Conservation (phyloP, 2,329 filamentous ascomycete genomes). For the Ilyonectria destructans region DNA sequence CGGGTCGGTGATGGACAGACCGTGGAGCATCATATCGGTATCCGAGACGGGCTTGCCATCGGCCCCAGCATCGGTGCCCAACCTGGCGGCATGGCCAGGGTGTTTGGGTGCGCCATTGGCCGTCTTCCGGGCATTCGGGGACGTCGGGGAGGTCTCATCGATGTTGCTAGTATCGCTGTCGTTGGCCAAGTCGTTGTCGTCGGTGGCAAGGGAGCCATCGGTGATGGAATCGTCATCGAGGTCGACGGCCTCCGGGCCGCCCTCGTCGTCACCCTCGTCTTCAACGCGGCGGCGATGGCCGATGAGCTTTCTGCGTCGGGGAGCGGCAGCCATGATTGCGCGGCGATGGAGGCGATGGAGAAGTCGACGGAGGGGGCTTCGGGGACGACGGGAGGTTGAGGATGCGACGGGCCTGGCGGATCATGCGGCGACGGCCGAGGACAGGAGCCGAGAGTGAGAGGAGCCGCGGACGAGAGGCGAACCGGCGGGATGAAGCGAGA, state of each 20-base stretch:
- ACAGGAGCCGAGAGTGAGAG: conserved; percentile 37
- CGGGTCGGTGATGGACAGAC: conserved; percentile 63
- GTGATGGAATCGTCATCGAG: conserved; percentile 78
- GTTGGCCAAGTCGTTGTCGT: conserved; percentile 73
- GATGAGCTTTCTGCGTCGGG: conserved; percentile 77
- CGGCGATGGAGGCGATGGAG: conserved; percentile 48
- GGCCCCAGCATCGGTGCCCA: conserved; percentile 55
- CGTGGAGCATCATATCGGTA: conserved; percentile 73
- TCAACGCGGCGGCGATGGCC: conserved; percentile 79
- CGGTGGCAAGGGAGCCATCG: conserved; percentile 75
- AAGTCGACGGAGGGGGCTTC: conserved; percentile 51
- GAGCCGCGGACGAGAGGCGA: conserved; percentile 30
- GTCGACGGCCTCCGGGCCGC: conserved; percentile 69
- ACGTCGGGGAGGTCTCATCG: conserved; percentile 70
- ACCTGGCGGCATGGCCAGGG: conserved; percentile 52
- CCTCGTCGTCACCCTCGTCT: conserved; percentile 81
- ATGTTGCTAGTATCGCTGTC: conserved; percentile 78
- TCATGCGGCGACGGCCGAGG: conserved; percentile 50
- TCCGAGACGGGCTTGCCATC: conserved; percentile 61
- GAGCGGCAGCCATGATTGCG: conserved; percentile 56
- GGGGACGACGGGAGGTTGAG: conserved; percentile 48
- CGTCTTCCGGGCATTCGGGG: conserved; percentile 59
- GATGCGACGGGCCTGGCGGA: conserved; percentile 46
- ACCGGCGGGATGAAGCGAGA: conserved; percentile 41
- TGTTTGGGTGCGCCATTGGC: conserved; percentile 61